Evolutionary conservation across 2,329 filamentous ascomycete species (phyloP).

Genomic region (Passalora sequoiae): DNA sequence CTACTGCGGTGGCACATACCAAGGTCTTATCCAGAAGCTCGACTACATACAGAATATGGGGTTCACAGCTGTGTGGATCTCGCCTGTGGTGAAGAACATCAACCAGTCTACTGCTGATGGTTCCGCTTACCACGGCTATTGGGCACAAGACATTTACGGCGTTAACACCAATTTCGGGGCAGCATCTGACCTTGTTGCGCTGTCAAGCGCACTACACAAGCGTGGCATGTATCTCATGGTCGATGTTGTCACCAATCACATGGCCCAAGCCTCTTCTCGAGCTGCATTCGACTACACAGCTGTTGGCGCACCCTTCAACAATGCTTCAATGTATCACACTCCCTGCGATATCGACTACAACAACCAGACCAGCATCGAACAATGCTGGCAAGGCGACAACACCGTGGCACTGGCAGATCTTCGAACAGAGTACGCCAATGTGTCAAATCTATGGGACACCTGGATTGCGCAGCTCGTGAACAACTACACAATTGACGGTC

Average conservation of each 20-base stretch:
- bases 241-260: slow-evolving; percentile 45
- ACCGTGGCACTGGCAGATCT: slow-evolving; percentile 56
- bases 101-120: slow-evolving; percentile 35
- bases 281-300: slow-evolving; percentile 30
- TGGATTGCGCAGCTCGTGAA: slow-evolving; percentile 57
- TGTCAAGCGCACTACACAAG: slow-evolving; percentile 41
- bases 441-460: slow-evolving; percentile 48
- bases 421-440: slow-evolving; percentile 47
- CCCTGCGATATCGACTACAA: slow-evolving; percentile 54
- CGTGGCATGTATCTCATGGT: slow-evolving; percentile 46
- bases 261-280: slow-evolving; percentile 34
- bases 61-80: slow-evolving; percentile 40
- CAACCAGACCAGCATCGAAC: slow-evolving; percentile 34
- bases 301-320: slow-evolving; percentile 40
- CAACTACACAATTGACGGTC: slow-evolving; percentile 55
- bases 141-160: slow-evolving; percentile 41
- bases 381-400: slow-evolving; percentile 51
- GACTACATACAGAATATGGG: slow-evolving; percentile 49
- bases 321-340: slow-evolving; percentile 44
- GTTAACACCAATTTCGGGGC: slow-evolving; percentile 46
- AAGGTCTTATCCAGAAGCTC: slow-evolving; percentile 40
- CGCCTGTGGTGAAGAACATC: slow-evolving; percentile 41
- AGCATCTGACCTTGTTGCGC: slow-evolving; percentile 39
- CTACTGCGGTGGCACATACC: slow-evolving; percentile 48
- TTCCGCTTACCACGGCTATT: slow-evolving; percentile 40